A percentile compares a stretch with the other conserved stretches of the same genome.
These are phyloP conservation scores for Brettanomyces anomalus DNA, from an alignment of 805 yeast species.

Conservation along the genomic window DNA sequence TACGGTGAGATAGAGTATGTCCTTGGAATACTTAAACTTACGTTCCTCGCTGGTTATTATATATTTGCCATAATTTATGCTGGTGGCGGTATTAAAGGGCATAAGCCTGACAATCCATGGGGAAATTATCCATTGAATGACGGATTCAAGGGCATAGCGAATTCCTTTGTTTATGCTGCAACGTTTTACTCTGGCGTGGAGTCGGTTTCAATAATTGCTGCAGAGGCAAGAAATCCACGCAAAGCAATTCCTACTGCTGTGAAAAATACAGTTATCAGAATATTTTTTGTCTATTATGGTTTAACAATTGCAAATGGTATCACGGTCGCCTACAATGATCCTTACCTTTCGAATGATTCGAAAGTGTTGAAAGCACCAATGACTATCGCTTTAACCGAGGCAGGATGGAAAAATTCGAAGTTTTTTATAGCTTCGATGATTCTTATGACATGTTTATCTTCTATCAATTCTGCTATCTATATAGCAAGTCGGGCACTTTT, in stretches of 20 bases:
- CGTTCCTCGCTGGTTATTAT: conserved; percentile 41
- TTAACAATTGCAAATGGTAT: conserved; percentile 42
- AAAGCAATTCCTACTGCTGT: conserved; percentile 47
- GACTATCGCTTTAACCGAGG: conserved; percentile 34
- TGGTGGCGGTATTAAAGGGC: conserved; percentile 28
- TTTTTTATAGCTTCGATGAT: conserved; percentile 40
- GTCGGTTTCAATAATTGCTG: conserved; percentile 37
- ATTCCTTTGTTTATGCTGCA: conserved; percentile 8
- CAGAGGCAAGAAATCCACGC: conserved; percentile 49
- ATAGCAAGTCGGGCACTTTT: conserved; percentile 57
- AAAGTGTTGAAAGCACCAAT: conserved; percentile 37
- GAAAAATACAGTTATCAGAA: conserved; percentile 43
- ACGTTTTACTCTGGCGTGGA: conserved; percentile 16
- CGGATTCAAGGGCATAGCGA: conserved; percentile 14
- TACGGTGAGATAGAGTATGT: conserved; percentile 51
- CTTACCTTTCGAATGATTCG: conserved; percentile 28
- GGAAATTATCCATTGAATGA: conserved; percentile 25
- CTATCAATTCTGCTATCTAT: conserved; percentile 57
- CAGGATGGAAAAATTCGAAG: conserved; percentile 32
- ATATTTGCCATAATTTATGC: conserved; percentile 29
- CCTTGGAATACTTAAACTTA: conserved; percentile 39
- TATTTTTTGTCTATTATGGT: conserved; percentile 41
- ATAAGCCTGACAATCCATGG: conserved; percentile 24
- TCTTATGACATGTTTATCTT: conserved; percentile 51
- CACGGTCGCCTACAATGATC: conserved; percentile 44